A percentile compares a stretch with the other conserved stretches of the same genome.
phyloP scores from a whole-genome alignment of 2,329 filamentous ascomycete genomes.

The Fusarium palustre region DNA sequence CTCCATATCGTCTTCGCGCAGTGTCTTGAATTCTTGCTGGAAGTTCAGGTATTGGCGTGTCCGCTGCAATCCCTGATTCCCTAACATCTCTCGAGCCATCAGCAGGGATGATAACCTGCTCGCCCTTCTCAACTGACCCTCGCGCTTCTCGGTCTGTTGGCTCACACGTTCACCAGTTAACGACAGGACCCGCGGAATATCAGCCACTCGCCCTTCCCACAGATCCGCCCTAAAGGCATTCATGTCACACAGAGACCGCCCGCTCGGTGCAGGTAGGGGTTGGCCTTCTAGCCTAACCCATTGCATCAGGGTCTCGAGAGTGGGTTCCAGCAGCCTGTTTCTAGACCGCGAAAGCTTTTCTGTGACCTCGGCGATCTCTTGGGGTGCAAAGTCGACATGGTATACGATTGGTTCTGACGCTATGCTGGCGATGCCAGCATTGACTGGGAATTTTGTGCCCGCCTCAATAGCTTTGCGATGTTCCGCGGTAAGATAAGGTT shows the following conservation, averaged over 20 bases:
- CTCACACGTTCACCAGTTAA: slow-evolving; percentile 30
- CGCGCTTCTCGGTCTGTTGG: slow-evolving; percentile 22
- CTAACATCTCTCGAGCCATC: slow-evolving; percentile 62
- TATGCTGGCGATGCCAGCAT: neutral
- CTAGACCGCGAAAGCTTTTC: slow-evolving; percentile 35
- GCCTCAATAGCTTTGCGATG: slow-evolving; percentile 47
- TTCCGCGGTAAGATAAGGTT: slow-evolving; percentile 46
- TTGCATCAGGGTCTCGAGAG: slow-evolving; percentile 34
- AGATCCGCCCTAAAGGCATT: slow-evolving; percentile 45
- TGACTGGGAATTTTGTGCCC: slow-evolving; percentile 34
- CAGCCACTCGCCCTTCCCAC: slow-evolving; percentile 34
- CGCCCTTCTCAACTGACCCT: slow-evolving; percentile 20
- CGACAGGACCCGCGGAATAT: slow-evolving; percentile 44
- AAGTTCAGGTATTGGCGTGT: slow-evolving; percentile 59
- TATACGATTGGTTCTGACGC: slow-evolving; percentile 44
- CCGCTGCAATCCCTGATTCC: slow-evolving; percentile 57
- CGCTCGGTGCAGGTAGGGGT: neutral
- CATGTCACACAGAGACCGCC: slow-evolving; percentile 20
- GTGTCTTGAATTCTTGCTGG: slow-evolving; percentile 57
- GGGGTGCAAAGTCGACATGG: slow-evolving; percentile 60
- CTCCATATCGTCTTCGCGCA: slow-evolving; percentile 64
- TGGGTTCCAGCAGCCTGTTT: slow-evolving; percentile 26
- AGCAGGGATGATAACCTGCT: slow-evolving; percentile 57
- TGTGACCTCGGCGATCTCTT: slow-evolving; percentile 52
- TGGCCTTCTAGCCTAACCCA: neutral